phyloP scores from a whole-genome alignment of 345 rosid genomes.

The Eucalyptus erythrocorys region DNA sequence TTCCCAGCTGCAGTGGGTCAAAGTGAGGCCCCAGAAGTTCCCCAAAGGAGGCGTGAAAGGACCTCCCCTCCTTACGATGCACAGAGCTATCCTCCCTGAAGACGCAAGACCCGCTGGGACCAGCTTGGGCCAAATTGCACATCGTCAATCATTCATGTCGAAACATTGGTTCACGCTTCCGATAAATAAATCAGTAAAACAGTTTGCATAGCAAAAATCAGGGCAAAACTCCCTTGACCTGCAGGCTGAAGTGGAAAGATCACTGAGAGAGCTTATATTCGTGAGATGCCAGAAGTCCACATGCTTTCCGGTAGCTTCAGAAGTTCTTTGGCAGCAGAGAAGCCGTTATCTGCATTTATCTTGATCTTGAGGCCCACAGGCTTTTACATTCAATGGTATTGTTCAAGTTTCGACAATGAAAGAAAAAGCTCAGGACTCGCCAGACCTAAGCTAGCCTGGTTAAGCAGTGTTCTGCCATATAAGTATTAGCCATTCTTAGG shows the following conservation, averaged over 20 bases:
- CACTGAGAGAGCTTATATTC: not conserved
- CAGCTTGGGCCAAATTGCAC: not conserved
- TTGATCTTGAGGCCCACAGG: not conserved
- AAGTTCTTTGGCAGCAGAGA: not conserved
- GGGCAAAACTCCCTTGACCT: not conserved
- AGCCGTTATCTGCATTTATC: not conserved
- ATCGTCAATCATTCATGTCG: not conserved
- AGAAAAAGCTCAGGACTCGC: not conserved
- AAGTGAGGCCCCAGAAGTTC: too few relatives aligned
- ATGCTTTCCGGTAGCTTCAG: not conserved
- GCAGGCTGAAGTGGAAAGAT: not conserved
- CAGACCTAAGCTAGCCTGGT: not conserved
- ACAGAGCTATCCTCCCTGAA: not conserved
- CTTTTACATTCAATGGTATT: not conserved
- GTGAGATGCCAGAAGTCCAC: not conserved
- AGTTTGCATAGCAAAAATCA: not conserved
- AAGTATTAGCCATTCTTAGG: not conserved
- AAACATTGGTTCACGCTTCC: accelerated
- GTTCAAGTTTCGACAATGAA: not conserved
- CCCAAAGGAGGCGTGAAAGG: not conserved
- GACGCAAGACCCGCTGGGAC: not conserved
- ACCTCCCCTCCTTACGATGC: not conserved
- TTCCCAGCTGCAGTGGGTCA: too few relatives aligned
- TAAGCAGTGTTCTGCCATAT: not conserved
- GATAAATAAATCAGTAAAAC: not conserved